Conservation (phyloP, 129 eudicot genomes). For the Silybum marianum region DNA sequence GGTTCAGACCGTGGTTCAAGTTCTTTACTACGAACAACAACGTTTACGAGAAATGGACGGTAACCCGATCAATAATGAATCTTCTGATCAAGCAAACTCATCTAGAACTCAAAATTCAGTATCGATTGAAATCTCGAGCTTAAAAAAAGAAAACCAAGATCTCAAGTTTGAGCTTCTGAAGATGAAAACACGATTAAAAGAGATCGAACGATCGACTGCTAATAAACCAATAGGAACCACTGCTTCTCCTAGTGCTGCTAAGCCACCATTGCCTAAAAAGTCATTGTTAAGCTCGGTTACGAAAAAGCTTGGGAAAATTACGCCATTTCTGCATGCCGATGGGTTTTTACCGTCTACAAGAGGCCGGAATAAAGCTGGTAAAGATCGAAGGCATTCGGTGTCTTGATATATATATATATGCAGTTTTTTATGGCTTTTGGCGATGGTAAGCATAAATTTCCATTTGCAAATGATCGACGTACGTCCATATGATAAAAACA, state of each 20-base stretch:
- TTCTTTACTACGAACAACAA: conserved; percentile 92
- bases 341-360: conserved; percentile 51
- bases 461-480: background rate
- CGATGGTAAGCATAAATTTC: background rate
- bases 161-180: conserved; percentile 76
- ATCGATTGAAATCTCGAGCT: conserved; percentile 46
- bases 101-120: conserved; percentile 30
- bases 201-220: conserved; percentile 45
- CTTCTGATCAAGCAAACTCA: conserved; percentile 32
- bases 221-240: conserved; percentile 24
- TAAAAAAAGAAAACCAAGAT: conserved; percentile 79
- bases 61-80: conserved; percentile 25
- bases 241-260: conserved; percentile 12
- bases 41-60: conserved; percentile 62
- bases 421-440: background rate
- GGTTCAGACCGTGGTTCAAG: conserved; percentile 90
- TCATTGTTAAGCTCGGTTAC: conserved; percentile 75
- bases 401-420: conserved; percentile 9
- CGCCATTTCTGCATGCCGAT: conserved; percentile 51
- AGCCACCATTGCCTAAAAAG: conserved; percentile 67
- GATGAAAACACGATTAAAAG: conserved; percentile 70
- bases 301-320: conserved; percentile 67
- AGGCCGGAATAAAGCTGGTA: conserved; percentile 56
- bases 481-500: conserved; percentile 30
- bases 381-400: conserved; percentile 77